Percentiles rank a stretch among this genome's conserved stretches.
Evolutionary conservation across 2,329 filamentous ascomycete genomes (phyloP).

Genomic region (Fusarium nodosum): DNA sequence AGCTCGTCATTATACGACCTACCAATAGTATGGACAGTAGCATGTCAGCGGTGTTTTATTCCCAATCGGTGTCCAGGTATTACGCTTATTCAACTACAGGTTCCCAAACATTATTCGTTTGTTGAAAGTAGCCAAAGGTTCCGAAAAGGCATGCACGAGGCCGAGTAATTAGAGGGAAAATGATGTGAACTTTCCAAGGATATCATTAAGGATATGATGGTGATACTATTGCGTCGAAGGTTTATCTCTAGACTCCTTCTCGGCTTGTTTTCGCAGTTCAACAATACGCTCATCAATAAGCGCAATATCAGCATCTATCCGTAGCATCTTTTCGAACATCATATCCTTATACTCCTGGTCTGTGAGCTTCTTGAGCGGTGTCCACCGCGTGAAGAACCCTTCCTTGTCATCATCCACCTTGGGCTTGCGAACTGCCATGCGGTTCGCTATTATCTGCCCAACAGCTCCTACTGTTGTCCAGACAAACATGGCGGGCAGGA

Average conservation of each 20-base stretch:
- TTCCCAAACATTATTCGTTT: not conserved
- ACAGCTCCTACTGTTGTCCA: conserved; percentile 61
- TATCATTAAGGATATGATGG: not conserved
- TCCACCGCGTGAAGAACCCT: conserved; percentile 73
- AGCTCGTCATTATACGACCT: not conserved
- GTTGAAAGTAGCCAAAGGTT: not conserved
- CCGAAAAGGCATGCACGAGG: not conserved
- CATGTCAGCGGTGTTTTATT: conserved; percentile 15
- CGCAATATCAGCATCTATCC: conserved; percentile 81
- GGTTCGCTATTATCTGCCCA: conserved; percentile 57
- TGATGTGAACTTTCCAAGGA: too few relatives aligned
- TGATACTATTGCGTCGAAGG: conserved; percentile 21
- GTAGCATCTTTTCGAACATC: conserved; percentile 77
- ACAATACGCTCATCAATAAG: conserved; percentile 81
- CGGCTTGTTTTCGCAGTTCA: conserved; percentile 48
- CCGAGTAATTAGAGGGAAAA: not conserved
- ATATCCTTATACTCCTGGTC: conserved; percentile 80
- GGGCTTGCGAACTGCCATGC: conserved; percentile 44
- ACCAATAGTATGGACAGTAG: not conserved
- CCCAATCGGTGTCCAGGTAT: conserved; percentile 1
- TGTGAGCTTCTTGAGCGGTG: conserved; percentile 76
- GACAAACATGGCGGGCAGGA: conserved; percentile 65
- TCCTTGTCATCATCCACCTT: conserved; percentile 57
- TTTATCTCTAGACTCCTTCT: conserved; percentile 25
- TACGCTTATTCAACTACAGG: not conserved